A percentile compares a stretch with the other conserved stretches of the same genome.
These are phyloP conservation scores for Misopates orontium DNA, from an alignment of 257 asterid genomes.

Conservation along the genomic window DNA sequence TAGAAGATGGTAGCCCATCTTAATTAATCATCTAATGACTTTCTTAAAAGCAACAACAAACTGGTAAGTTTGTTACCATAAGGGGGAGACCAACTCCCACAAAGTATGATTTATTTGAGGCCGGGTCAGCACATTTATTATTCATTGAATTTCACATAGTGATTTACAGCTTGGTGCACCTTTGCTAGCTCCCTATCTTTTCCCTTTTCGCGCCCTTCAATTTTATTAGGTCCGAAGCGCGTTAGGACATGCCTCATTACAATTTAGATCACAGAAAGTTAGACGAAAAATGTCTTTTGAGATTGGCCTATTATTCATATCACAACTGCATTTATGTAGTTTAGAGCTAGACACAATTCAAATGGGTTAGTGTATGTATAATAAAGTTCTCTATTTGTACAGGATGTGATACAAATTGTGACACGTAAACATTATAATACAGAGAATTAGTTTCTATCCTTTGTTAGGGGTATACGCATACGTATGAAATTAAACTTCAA, in stretches of 20 bases:
- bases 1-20: slow-evolving; percentile 11
- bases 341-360: no score
- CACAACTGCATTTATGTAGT: no score
- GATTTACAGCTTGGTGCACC: slow-evolving; percentile 29
- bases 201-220: background rate
- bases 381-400: no score
- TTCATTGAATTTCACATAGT: slow-evolving; percentile 23
- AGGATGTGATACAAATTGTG: no score
- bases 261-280: background rate
- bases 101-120: slow-evolving; percentile 17
- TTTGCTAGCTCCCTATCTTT: slow-evolving; percentile 13
- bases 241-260: background rate
- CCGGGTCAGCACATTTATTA: background rate
- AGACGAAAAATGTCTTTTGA: no score
- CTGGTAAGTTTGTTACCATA: slow-evolving; percentile 24
- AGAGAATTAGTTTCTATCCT: no score
- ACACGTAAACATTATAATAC: no score
- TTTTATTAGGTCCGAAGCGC: background rate
- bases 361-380: no score
- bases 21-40: slow-evolving; percentile 23
- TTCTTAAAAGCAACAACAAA: slow-evolving; percentile 30
- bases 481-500: no score
- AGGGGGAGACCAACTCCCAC: slow-evolving; percentile 23
- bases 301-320: no score
- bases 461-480: no score